Evolutionary conservation across 805 yeast species (phyloP).

Genomic region (Blastobotrys mokoenaii): DNA sequence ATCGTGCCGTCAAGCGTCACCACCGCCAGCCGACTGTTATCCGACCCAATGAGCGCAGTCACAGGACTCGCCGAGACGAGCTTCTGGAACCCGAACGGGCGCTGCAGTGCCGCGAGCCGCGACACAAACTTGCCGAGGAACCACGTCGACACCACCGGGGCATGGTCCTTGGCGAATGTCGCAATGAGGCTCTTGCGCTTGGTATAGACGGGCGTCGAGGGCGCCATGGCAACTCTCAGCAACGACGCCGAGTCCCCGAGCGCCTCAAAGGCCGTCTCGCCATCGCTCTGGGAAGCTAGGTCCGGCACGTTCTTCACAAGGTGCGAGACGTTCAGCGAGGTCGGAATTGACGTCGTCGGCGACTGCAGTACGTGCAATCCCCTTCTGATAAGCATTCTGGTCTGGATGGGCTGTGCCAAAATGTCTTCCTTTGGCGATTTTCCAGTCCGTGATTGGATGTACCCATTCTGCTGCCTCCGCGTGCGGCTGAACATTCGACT

Average conservation of each 20-base stretch:
- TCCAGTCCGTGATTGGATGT: background rate
- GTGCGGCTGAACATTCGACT: no score
- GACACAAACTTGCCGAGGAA: slow-evolving; percentile 1
- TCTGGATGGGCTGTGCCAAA: background rate
- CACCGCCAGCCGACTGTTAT: slow-evolving; percentile 27
- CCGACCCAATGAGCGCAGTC: slow-evolving; percentile 20
- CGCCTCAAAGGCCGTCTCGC: background rate
- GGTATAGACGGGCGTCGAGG: slow-evolving; percentile 31
- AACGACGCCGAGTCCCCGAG: slow-evolving; percentile 13
- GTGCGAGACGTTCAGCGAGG: slow-evolving; percentile 9
- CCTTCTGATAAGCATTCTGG: background rate
- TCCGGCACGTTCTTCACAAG: slow-evolving; percentile 6
- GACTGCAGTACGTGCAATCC: slow-evolving; percentile 6
- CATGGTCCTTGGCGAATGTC: slow-evolving; percentile 30
- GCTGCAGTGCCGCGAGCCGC: slow-evolving; percentile 4
- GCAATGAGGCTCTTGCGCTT: slow-evolving; percentile 36
- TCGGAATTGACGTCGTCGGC: slow-evolving; percentile 6
- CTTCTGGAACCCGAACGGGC: slow-evolving; percentile 12
- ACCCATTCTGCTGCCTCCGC: no score
- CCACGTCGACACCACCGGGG: slow-evolving; percentile 11
- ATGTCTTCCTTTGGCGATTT: background rate
- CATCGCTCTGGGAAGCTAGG: background rate
- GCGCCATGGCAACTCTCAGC: slow-evolving; percentile 35
- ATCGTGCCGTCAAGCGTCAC: slow-evolving; percentile 32
- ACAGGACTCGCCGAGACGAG: slow-evolving; percentile 25